Evolutionary conservation across 352 stramenopile genomes (phyloP).

Genomic region (Phytophthora macrochlamydospora): DNA sequence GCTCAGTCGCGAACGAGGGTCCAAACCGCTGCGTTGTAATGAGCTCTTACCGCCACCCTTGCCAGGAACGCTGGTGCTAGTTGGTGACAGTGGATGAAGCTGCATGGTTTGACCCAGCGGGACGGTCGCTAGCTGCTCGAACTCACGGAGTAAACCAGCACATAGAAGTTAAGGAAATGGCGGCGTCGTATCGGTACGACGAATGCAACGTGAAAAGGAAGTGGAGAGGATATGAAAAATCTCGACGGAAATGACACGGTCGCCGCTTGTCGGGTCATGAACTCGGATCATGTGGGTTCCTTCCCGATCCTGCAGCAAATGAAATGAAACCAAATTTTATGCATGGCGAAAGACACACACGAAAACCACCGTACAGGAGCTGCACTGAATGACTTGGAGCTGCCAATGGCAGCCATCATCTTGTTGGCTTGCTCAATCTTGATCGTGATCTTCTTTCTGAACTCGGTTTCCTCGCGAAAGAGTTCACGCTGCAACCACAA

Average conservation of each 20-base stretch:
- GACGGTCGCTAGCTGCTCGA: constrained; percentile 68
- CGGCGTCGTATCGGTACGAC: constrained; percentile 5
- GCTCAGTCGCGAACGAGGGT: constrained; percentile 12
- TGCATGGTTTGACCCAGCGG: constrained; percentile 57
- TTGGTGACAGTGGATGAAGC: constrained; percentile 8
- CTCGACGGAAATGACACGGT: constrained; percentile 70
- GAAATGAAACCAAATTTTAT: neutral
- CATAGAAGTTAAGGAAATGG: constrained; percentile 46
- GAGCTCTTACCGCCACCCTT: constrained; percentile 10
- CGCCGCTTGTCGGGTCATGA: constrained; percentile 35
- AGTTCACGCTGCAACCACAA: constrained; percentile 46
- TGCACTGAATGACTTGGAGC: constrained; percentile 48
- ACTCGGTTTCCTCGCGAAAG: constrained; percentile 63
- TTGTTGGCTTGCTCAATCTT: constrained; percentile 88
- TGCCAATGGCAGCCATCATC: constrained; percentile 52
- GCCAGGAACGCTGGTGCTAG: neutral
- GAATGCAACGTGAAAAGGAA: neutral
- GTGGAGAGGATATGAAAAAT: constrained; percentile 73
- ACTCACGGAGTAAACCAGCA: constrained; percentile 63
- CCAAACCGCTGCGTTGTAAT: constrained; percentile 8
- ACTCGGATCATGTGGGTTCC: constrained; percentile 75
- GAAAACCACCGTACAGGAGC: constrained; percentile 38
- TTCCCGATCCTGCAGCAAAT: constrained; percentile 55
- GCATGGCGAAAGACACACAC: neutral
- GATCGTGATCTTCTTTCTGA: constrained; percentile 73